Evolutionary conservation across 2,329 filamentous ascomycete genomes (phyloP).

Genomic region (Talaromyces sp.): DNA sequence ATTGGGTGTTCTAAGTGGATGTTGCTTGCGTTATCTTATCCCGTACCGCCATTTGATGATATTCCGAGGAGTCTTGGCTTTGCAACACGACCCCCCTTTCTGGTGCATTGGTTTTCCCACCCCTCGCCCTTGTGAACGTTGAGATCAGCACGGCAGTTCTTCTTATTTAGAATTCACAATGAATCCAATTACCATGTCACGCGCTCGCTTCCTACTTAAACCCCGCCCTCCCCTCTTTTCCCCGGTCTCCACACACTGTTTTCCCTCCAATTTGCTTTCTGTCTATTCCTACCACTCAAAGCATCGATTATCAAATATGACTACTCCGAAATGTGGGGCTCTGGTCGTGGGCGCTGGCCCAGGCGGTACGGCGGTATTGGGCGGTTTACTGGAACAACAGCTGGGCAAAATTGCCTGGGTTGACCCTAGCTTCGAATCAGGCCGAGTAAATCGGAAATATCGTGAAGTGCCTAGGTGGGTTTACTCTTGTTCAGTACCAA

Average conservation of each 20-base stretch:
- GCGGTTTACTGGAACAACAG: constrained; percentile 62
- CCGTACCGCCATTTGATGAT: constrained; percentile 15
- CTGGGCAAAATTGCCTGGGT: constrained; percentile 61
- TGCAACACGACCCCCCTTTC: constrained; percentile 10
- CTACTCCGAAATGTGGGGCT: constrained; percentile 50
- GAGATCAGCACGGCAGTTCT: constrained; percentile 4
- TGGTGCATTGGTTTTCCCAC: neutral
- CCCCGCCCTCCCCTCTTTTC: neutral
- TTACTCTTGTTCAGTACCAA: neutral
- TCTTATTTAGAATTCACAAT: constrained; percentile 25
- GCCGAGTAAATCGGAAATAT: constrained; percentile 58
- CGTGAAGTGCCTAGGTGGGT: constrained; percentile 61
- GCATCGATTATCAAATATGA: constrained; percentile 21
- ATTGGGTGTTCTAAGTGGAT: constrained; percentile 19
- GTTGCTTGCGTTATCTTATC: constrained; percentile 27
- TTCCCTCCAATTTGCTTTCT: neutral
- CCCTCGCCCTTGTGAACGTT: constrained; percentile 5
- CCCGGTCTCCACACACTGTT: neutral
- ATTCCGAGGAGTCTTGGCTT: constrained; percentile 17
- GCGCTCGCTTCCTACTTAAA: constrained; percentile 1
- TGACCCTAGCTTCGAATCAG: constrained; percentile 59
- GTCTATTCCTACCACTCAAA: neutral
- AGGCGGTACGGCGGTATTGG: constrained; percentile 62
- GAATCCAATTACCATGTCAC: constrained; percentile 11
- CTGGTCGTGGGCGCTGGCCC: constrained; percentile 63